Evolutionary conservation across 352 stramenopile genomes (phyloP), one percentile per base, ranked within the genome.

Genomic region (Phytophthora pistaciae): DNA sequence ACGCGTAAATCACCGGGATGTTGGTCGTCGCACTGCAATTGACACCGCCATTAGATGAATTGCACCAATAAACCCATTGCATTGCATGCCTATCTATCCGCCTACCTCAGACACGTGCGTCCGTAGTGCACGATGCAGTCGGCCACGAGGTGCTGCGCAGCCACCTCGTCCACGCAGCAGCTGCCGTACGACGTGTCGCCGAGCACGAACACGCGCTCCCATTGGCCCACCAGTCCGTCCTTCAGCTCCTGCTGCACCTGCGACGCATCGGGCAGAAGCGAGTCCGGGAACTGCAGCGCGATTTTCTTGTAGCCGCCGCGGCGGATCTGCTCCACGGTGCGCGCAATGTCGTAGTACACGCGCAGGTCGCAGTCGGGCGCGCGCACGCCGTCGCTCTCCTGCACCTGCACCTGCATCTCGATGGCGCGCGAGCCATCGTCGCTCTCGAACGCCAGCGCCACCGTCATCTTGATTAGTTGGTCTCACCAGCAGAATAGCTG

Each of bases 161-260:
- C 93, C 27, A 99, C 93, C 77, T 98, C 94, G 78, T 99, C 97
- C 40, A 98, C 95, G 75, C 96, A 99, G 83, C 96, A 99, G 61
- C 91, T 97, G 46, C 91, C 95, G 70, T 98, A 98, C 23, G 96
- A 98, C 9, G 97, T 99, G 75, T 99, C 97, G 21, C 97, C 97
- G 14, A 99, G 76, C 27, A 98, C 86, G 66, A 99, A 99, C 21
- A 99, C 83, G 38, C 87, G 87, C 58, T 92, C 75, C 66, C 75
- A 82, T 67, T 91, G 74, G 13, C 74, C 68, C 9, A 70, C 53
- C 5, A 87, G 70, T 11, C 76, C 56, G 27, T 85, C 68, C 68
- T 87, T 91, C 3, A 96, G 75, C 59, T 88, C 74, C 59, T 90
- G 75, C 67, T 98, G 94, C 65, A 99, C 83, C 33, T 89, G 80